These are phyloP conservation scores for Austropuccinia psidii DNA, from an alignment of 1,284 basidiomycete species.

Conservation along the genomic window DNA sequence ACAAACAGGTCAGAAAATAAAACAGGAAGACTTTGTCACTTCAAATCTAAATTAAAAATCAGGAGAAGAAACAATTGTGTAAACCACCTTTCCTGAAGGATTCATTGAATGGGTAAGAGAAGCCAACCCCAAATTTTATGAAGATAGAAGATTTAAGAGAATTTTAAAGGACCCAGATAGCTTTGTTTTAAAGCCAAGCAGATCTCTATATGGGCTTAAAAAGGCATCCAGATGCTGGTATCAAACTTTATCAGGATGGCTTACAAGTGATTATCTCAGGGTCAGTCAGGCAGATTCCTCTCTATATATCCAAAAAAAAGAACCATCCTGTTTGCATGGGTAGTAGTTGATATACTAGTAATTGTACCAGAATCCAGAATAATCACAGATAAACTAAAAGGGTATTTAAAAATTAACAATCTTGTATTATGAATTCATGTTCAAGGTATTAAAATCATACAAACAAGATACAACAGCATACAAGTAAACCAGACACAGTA, in stretches of 20 bases:
- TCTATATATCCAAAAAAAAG: background rate
- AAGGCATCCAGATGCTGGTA: background rate
- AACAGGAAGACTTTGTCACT: slow-evolving; percentile 24
- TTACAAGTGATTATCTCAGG: background rate
- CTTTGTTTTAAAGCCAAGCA: background rate
- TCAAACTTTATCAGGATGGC: background rate
- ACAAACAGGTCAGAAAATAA: background rate
- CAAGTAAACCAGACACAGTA: background rate
- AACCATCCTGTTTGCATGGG: slow-evolving; percentile 19
- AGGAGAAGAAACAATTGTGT: slow-evolving; percentile 1
- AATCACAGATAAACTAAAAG: background rate
- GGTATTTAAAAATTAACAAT: slow-evolving; percentile 28
- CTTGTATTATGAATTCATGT: slow-evolving; percentile 9
- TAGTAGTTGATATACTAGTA: slow-evolving; percentile 13
- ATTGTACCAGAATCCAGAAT: background rate
- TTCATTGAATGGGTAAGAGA: slow-evolving; percentile 25
- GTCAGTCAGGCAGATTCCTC: background rate
- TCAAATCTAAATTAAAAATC: slow-evolving; percentile 5
- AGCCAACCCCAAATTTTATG: slow-evolving; percentile 7
- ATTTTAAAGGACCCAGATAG: slow-evolving; percentile 16
- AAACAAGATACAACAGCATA: background rate
- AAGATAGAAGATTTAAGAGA: background rate
- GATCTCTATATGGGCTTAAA: slow-evolving; percentile 11
- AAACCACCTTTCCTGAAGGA: slow-evolving; percentile 10
- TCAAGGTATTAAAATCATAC: slow-evolving; percentile 16